These are phyloP conservation scores for Puccinia horiana DNA, from an alignment of 1,284 basidiomycete genomes.

Conservation along the genomic window DNA sequence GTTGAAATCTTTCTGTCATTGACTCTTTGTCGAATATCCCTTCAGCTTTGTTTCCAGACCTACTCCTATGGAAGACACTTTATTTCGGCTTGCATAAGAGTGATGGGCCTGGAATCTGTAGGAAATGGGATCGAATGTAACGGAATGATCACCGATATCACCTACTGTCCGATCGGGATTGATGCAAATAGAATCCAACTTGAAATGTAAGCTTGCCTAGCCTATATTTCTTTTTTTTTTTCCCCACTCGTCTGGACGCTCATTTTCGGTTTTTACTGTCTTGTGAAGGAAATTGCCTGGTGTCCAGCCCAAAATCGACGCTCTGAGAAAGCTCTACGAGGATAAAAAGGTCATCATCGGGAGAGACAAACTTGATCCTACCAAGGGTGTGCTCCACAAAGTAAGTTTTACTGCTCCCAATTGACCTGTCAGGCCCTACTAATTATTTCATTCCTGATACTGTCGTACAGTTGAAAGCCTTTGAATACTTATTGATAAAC, in stretches of 20 bases:
- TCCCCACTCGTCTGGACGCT: not conserved
- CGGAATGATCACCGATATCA: slow-evolving; percentile 80
- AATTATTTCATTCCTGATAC: not conserved
- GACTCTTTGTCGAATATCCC: not conserved
- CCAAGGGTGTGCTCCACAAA: slow-evolving; percentile 97
- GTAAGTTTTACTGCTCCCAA: slow-evolving; percentile 58
- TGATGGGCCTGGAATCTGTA: slow-evolving; percentile 88
- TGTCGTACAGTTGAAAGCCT: slow-evolving; percentile 74
- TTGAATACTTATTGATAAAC: slow-evolving; percentile 87
- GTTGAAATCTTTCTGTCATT: not conserved
- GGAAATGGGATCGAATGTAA: slow-evolving; percentile 80
- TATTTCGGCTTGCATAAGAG: slow-evolving; percentile 87
- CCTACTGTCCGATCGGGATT: slow-evolving; percentile 95
- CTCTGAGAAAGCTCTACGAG: slow-evolving; percentile 80
- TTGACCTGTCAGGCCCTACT: not conserved
- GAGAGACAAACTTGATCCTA: slow-evolving; percentile 96
- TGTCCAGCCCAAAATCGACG: slow-evolving; percentile 83
- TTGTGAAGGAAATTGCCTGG: slow-evolving; percentile 69
- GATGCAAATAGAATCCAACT: slow-evolving; percentile 84
- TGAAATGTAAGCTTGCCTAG: slow-evolving; percentile 67
- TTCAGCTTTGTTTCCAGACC: slow-evolving; percentile 63
- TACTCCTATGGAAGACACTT: slow-evolving; percentile 97
- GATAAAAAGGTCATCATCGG: slow-evolving; percentile 99
- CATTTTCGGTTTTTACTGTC: not conserved
- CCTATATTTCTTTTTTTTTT: not conserved